phyloP scores from a whole-genome alignment of 1,284 basidiomycete genomes.

The Thelephora terrestris region DNA sequence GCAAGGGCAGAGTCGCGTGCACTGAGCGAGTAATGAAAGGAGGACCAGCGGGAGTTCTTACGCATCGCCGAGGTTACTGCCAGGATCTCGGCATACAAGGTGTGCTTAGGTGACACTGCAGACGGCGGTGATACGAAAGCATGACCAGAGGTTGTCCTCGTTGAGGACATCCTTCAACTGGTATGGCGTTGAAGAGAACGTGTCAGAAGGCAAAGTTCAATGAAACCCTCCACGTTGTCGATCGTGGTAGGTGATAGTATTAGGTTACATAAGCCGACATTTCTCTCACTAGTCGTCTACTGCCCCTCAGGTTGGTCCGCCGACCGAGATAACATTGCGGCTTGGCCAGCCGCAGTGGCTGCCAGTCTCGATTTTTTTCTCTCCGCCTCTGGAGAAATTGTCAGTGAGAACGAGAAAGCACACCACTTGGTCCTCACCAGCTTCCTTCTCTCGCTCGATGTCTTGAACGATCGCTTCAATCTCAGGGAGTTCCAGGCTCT shows the following conservation, averaged over 20 bases:
- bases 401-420: conserved; percentile 2
- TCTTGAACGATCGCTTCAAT: conserved; percentile 86
- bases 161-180: no score
- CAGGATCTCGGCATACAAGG: conserved; percentile 82
- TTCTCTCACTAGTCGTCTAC: conserved; percentile 11
- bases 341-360: conserved; percentile 75
- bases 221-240: no score
- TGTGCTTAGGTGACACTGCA: conserved; percentile 53
- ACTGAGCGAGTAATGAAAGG: conserved; percentile 49
- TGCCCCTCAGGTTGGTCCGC: conserved; percentile 24
- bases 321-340: conserved; percentile 65
- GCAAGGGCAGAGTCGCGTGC: conserved; percentile 56
- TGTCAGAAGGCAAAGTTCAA: neutral
- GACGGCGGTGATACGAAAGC: neutral
- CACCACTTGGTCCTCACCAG: conserved; percentile 40
- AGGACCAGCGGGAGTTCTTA: conserved; percentile 91
- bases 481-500: conserved; percentile 80
- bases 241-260: no score
- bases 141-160: neutral
- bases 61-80: conserved; percentile 95
- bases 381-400: conserved; percentile 58
- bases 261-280: no score
- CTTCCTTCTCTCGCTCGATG: conserved; percentile 94
- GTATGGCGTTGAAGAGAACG: neutral
- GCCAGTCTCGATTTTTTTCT: conserved; percentile 70